Evolutionary conservation across 2,329 filamentous ascomycete genomes (phyloP).

Genomic region (Ceratocystis papillata): DNA sequence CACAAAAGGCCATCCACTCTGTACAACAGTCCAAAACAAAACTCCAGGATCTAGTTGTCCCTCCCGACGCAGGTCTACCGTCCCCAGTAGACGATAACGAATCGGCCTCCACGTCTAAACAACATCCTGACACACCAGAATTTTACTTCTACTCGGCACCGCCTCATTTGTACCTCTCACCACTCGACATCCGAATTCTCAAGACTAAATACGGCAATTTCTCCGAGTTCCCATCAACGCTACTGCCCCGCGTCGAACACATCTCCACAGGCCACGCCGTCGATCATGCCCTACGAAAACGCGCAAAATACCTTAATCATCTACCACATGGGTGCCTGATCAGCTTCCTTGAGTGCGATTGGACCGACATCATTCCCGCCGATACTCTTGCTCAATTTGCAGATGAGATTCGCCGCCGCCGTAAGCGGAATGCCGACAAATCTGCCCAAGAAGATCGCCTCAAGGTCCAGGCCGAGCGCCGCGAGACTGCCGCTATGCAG

Average conservation of each 20-base stretch:
- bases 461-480: slow-evolving; percentile 65
- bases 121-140: slow-evolving; percentile 4
- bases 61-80: neutral
- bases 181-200: slow-evolving; percentile 82
- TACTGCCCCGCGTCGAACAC: slow-evolving; percentile 77
- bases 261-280: slow-evolving; percentile 80
- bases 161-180: slow-evolving; percentile 79
- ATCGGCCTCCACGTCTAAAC: neutral
- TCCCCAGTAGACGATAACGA: neutral
- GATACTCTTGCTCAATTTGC: slow-evolving; percentile 65
- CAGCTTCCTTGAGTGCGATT: slow-evolving; percentile 85
- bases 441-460: slow-evolving; percentile 79
- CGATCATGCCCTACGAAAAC: slow-evolving; percentile 71
- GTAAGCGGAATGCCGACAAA: slow-evolving; percentile 72
- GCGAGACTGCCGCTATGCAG: slow-evolving; percentile 60
- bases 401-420: slow-evolving; percentile 63
- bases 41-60: slow-evolving; percentile 32
- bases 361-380: slow-evolving; percentile 74
- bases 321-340: slow-evolving; percentile 85
- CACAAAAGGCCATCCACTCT: slow-evolving; percentile 65
- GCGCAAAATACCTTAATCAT: slow-evolving; percentile 78
- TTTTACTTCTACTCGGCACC: slow-evolving; percentile 75
- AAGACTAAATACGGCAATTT: slow-evolving; percentile 83
- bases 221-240: slow-evolving; percentile 68
- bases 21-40: slow-evolving; percentile 69